Base-by-base conservation (phyloP, 1,139 yeast species). In the Nadsonia commutata region DNA sequence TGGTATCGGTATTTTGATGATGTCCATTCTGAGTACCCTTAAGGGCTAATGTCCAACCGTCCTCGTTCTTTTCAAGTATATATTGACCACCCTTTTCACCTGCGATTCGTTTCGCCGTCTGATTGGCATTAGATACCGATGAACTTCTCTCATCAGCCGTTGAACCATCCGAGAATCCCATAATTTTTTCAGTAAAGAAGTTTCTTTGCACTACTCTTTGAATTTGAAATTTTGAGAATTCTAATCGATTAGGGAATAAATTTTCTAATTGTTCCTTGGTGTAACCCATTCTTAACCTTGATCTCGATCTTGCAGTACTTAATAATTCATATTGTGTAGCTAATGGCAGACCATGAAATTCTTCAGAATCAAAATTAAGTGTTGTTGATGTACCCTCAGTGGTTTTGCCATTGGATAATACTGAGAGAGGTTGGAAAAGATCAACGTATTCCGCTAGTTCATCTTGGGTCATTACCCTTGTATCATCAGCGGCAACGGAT, bases 231-330 rank as follows among this genome's bases (percentile, higher is more conserved):
- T 74, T 78, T 17, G 96, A 86, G 56, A 93, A 93, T 47, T 86
- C 96, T 76, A 84, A 72, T 45, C 86, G 75, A 54, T 83, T 71
- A 0, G 95, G 93, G 54, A 90, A 93, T 47, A 85, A 65, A 3
- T 72, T 66, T 51, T 84, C 83, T 22, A 93, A 65, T 55, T 93
- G 96, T 16, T 83, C 90, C 48, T 85, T 84, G 0, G 88, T 71
- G 56, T 81, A 85, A 0, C 99, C 99, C 94, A 93, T 80, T 65
- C 99, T 77, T 58, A 93, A 71, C 45, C 99, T 66, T 0, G 97
- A 88, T 49, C 85, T 72, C 31, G 86, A 65, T 45, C 99, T 63
- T 18, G 94, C 72, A 45, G 85, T 85, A 9, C 90, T 84, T 20
- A 93, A 64, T 2, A 86, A 74, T 74, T 85, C 85, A 56, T 90